Evolutionary conservation across 352 stramenopile genomes (phyloP).

Genomic region (Globisporangium spiculum): DNA sequence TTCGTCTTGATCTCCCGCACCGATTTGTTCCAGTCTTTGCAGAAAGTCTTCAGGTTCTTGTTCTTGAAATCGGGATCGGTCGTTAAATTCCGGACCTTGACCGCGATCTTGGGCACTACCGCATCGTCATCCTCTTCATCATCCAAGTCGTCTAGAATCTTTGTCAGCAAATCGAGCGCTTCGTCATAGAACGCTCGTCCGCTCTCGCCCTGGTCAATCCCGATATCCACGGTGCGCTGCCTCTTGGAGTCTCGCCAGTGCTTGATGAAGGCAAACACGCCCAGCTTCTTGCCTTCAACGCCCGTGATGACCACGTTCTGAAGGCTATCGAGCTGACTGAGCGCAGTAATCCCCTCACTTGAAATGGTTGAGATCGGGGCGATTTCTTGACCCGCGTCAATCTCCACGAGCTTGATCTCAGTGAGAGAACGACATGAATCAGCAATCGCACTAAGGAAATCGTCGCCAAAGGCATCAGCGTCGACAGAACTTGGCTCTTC

Average conservation of each 20-base stretch:
- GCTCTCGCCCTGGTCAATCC: conserved; percentile 12
- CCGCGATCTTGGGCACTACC: not conserved
- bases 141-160: not conserved
- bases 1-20: not conserved
- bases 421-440: conserved; percentile 4
- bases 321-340: conserved; percentile 5
- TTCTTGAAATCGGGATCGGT: conserved; percentile 12
- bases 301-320: conserved; percentile 13
- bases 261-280: conserved; percentile 11
- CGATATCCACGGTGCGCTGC: conserved; percentile 16
- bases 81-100: conserved; percentile 13
- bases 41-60: conserved; percentile 11
- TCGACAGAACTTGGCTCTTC: conserved; percentile 7
- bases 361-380: conserved; percentile 13
- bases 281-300: not conserved
- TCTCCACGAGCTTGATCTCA: conserved; percentile 14
- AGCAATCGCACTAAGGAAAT: conserved; percentile 9
- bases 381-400: conserved; percentile 9
- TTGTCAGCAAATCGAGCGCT: conserved; percentile 11
- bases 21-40: conserved; percentile 10
- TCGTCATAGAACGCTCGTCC: conserved; percentile 13
- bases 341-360: not conserved
- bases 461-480: conserved; percentile 12
- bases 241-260: conserved; percentile 3
- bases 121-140: not conserved